phyloP scores from a whole-genome alignment of 164 flowering plant species.

The Akebia trifoliata region DNA sequence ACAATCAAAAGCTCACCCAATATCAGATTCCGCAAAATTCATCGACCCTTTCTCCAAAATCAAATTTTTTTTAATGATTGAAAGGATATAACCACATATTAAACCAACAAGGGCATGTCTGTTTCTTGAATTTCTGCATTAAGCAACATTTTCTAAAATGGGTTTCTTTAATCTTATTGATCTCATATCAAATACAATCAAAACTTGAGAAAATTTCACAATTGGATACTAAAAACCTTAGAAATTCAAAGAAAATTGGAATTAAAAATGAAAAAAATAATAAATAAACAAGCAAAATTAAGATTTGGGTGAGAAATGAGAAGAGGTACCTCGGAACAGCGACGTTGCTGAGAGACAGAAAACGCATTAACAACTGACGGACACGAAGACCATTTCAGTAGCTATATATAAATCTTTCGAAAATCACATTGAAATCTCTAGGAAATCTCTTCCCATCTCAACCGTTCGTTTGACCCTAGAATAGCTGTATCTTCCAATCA shows the following conservation, averaged over 20 bases:
- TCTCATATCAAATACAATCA: not conserved
- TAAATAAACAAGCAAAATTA: too few relatives aligned
- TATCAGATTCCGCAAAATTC: not conserved
- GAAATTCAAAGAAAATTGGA: not conserved
- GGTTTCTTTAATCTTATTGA: not conserved
- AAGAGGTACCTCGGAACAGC: too few relatives aligned
- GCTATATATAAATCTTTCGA: too few relatives aligned
- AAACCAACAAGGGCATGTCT: not conserved
- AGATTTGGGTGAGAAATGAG: too few relatives aligned
- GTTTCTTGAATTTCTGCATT: not conserved
- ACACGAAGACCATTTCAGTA: too few relatives aligned
- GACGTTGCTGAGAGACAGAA: too few relatives aligned
- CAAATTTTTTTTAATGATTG: not conserved
- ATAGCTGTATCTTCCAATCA: too few relatives aligned
- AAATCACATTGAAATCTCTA: too few relatives aligned
- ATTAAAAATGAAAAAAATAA: too few relatives aligned
- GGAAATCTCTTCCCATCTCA: too few relatives aligned
- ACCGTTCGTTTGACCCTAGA: too few relatives aligned
- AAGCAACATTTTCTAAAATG: not conserved
- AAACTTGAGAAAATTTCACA: not conserved
- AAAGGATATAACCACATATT: not conserved
- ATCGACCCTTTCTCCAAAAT: not conserved
- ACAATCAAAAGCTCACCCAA: not conserved
- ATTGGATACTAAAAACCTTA: not conserved
- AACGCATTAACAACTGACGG: too few relatives aligned